A percentile compares a stretch with the other conserved stretches of the same genome.
Evolutionary conservation across 1,284 basidiomycete species (phyloP).

Genomic region (Puccinia polysora): DNA sequence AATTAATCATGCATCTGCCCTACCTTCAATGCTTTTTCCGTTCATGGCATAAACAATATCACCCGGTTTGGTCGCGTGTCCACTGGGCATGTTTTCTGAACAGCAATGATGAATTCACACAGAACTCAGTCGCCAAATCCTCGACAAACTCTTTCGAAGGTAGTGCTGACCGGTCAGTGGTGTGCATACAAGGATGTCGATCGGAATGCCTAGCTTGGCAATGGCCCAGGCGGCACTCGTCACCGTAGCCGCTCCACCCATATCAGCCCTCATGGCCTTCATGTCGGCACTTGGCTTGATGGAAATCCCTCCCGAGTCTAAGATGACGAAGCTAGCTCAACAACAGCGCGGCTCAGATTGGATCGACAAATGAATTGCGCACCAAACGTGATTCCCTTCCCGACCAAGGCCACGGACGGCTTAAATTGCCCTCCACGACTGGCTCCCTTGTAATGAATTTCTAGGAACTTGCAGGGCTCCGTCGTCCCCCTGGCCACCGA

Average conservation of each 20-base stretch:
- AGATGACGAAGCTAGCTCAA: not conserved
- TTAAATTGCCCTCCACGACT: constrained; percentile 53
- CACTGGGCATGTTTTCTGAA: constrained; percentile 80
- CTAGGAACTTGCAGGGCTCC: constrained; percentile 79
- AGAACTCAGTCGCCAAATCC: no score
- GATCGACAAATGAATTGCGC: not conserved
- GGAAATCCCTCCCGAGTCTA: constrained; percentile 79
- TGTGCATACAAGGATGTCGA: constrained; percentile 35
- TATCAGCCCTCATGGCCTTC: constrained; percentile 75
- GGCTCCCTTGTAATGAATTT: constrained; percentile 79
- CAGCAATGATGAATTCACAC: constrained; percentile 58
- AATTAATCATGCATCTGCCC: no score
- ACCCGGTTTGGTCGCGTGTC: constrained; percentile 79
- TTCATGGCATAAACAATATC: constrained; percentile 67
- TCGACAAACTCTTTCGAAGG: no score
- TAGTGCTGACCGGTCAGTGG: constrained; percentile 28
- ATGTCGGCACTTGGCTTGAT: constrained; percentile 67
- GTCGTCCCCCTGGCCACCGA: constrained; percentile 76
- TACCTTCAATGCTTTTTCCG: constrained; percentile 73
- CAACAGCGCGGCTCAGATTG: not conserved
- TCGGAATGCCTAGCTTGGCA: constrained; percentile 70
- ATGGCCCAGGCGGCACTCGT: constrained; percentile 69
- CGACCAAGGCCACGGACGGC: constrained; percentile 70
- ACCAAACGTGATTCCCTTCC: constrained; percentile 76
- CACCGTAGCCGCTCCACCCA: constrained; percentile 81